A percentile compares a stretch with the other conserved stretches of the same genome.
These are phyloP conservation scores for Thielaviopsis musarum DNA, from an alignment of 2,329 filamentous ascomycete genomes.

Conservation along the genomic window DNA sequence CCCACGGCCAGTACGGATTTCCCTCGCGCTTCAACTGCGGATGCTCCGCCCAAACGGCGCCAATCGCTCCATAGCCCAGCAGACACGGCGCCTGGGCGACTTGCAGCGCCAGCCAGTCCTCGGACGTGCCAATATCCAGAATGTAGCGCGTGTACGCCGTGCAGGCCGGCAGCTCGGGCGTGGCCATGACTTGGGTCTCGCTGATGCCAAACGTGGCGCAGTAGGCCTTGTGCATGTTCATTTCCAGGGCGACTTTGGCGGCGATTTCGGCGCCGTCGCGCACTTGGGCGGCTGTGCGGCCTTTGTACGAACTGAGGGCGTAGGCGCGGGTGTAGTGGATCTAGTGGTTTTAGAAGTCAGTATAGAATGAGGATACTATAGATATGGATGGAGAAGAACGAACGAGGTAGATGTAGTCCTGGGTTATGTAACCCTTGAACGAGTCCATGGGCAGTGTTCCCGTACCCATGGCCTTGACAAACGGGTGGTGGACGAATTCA, in stretches of 20 bases:
- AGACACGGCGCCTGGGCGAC: conserved; percentile 73
- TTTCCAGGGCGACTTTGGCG: conserved; percentile 61
- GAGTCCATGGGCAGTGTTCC: conserved; percentile 57
- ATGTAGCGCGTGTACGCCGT: conserved; percentile 70
- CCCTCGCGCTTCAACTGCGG: conserved; percentile 41
- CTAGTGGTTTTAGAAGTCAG: conserved; percentile 23
- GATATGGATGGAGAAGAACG: conserved; percentile 13
- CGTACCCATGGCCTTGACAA: conserved; percentile 59
- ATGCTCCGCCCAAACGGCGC: conserved; percentile 49
- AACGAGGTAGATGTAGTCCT: conserved; percentile 84
- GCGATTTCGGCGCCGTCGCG: conserved; percentile 41
- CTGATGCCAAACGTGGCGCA: conserved; percentile 68
- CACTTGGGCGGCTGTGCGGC: conserved; percentile 56
- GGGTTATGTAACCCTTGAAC: conserved; percentile 79
- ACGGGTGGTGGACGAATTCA: conserved; percentile 62
- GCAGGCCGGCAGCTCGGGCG: conserved; percentile 44
- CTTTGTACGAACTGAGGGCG: conserved; percentile 73
- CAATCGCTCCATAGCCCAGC: conserved; percentile 75
- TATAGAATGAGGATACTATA: not conserved
- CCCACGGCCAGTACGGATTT: conserved; percentile 80
- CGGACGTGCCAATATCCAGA: conserved; percentile 70
- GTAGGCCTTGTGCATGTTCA: conserved; percentile 65
- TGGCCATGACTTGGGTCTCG: conserved; percentile 51
- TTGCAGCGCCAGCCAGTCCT: conserved; percentile 79
- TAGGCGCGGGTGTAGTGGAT: conserved; percentile 79